Evolutionary conservation across 805 yeast species (phyloP).

Genomic region (Teunomyces barrocoloradensis): DNA sequence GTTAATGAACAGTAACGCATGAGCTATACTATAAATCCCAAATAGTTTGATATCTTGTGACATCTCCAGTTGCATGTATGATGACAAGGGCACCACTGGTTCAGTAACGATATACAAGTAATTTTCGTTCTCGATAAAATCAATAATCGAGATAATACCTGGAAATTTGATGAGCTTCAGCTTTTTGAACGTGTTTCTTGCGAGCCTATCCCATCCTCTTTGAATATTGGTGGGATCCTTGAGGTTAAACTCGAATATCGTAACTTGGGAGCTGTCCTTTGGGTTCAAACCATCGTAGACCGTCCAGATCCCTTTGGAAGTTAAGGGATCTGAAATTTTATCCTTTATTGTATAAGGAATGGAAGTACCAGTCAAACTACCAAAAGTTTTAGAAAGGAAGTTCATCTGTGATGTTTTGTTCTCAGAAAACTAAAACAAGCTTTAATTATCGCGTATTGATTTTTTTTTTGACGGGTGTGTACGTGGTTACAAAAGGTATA

Average conservation of each 20-base stretch:
- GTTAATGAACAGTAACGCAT: conserved; percentile 57
- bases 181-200: conserved; percentile 38
- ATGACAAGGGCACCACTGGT: conserved; percentile 52
- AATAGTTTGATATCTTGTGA: conserved; percentile 41
- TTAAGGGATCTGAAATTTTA: conserved; percentile 32
- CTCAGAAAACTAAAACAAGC: not conserved
- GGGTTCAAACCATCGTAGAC: conserved; percentile 57
- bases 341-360: conserved; percentile 60
- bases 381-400: conserved; percentile 62
- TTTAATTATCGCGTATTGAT: not conserved
- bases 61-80: conserved; percentile 32
- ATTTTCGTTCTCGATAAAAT: conserved; percentile 61
- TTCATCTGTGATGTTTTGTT: conserved; percentile 44
- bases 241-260: conserved; percentile 65
- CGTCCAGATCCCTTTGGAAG: conserved; percentile 51
- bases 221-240: conserved; percentile 32
- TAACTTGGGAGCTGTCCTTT: conserved; percentile 49
- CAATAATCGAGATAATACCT: conserved; percentile 61
- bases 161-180: conserved; percentile 64
- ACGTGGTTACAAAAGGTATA: not conserved
- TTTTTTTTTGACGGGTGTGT: not conserved
- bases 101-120: conserved; percentile 65
- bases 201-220: conserved; percentile 26
- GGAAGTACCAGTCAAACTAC: conserved; percentile 52
- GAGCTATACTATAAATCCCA: conserved; percentile 56